Evolutionary conservation across 805 yeast genomes (phyloP).

Genomic region (Naumovozyma castellii): DNA sequence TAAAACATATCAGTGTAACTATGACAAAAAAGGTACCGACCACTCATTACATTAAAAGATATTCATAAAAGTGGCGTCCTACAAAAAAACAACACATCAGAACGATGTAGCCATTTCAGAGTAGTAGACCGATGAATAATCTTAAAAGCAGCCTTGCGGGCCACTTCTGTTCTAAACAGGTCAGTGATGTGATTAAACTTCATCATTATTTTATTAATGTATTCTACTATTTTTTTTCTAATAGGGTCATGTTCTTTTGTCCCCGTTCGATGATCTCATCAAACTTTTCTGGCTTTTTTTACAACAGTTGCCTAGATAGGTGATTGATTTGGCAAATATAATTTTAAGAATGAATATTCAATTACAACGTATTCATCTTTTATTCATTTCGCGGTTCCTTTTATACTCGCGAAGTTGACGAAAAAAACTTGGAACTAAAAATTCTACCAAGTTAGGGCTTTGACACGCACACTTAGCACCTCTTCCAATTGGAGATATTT

Average conservation of each 20-base stretch:
- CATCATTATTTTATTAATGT: conserved; percentile 19
- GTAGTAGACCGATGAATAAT: conserved; percentile 4
- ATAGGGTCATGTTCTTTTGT: not conserved
- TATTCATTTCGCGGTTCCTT: no score
- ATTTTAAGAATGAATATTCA: no score
- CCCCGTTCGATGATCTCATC: not conserved
- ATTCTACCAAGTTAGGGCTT: no score
- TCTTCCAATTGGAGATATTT: no score
- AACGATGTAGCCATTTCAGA: conserved; percentile 14
- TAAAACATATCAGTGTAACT: conserved; percentile 26
- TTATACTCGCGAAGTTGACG: no score
- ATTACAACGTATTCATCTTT: no score
- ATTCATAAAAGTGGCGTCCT: conserved; percentile 8
- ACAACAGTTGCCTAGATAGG: no score
- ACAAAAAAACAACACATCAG: conserved; percentile 9
- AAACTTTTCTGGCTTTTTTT: no score
- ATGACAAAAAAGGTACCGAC: conserved; percentile 49
- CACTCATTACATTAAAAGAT: conserved; percentile 57
- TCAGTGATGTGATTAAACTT: conserved; percentile 24
- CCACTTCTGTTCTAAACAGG: conserved; percentile 26
- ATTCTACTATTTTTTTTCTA: not conserved
- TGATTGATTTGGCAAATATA: no score
- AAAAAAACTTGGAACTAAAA: no score
- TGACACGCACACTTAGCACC: no score
- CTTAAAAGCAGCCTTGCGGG: conserved; percentile 14